These are phyloP conservation scores for Nothopassalora personata DNA, from an alignment of 2,329 filamentous ascomycete species.

Conservation along the genomic window DNA sequence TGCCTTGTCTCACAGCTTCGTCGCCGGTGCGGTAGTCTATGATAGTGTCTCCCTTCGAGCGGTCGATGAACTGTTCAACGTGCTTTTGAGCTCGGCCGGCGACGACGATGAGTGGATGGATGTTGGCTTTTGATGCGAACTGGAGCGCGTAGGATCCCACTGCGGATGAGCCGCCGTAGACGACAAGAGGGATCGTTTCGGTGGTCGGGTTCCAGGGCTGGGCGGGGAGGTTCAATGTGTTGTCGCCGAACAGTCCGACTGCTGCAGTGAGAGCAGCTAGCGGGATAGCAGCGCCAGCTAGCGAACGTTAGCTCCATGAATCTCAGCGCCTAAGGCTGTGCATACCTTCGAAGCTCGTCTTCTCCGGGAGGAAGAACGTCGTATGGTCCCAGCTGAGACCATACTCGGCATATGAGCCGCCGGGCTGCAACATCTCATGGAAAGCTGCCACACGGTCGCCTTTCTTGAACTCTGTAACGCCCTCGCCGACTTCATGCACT, in stretches of 20 bases:
- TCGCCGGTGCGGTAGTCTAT: slow-evolving; percentile 53
- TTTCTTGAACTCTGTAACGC: slow-evolving; percentile 53
- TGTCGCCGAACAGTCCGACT: slow-evolving; percentile 37
- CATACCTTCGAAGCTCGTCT: slow-evolving; percentile 48
- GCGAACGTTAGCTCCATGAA: not conserved
- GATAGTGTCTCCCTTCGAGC: slow-evolving; percentile 51
- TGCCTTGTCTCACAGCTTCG: slow-evolving; percentile 28
- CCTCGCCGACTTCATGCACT: slow-evolving; percentile 50
- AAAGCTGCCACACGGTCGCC: slow-evolving; percentile 57
- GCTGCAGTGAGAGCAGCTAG: slow-evolving; percentile 45
- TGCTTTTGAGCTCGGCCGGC: slow-evolving; percentile 51
- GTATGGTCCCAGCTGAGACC: slow-evolving; percentile 52
- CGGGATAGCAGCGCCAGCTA: slow-evolving; percentile 43
- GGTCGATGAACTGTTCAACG: slow-evolving; percentile 51
- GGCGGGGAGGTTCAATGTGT: slow-evolving; percentile 36
- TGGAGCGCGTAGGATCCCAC: slow-evolving; percentile 57
- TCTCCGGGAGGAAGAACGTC: slow-evolving; percentile 51
- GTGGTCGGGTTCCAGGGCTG: slow-evolving; percentile 36
- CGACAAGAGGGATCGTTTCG: slow-evolving; percentile 33
- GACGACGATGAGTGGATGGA: slow-evolving; percentile 58
- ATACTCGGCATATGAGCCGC: slow-evolving; percentile 59
- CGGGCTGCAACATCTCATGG: slow-evolving; percentile 45
- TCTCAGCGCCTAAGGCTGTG: not conserved
- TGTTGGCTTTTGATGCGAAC: slow-evolving; percentile 47
- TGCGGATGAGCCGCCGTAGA: slow-evolving; percentile 50